Conservation (phyloP, 139 green algal genomes). For the Auxenochlorella pyrenoidosa region DNA sequence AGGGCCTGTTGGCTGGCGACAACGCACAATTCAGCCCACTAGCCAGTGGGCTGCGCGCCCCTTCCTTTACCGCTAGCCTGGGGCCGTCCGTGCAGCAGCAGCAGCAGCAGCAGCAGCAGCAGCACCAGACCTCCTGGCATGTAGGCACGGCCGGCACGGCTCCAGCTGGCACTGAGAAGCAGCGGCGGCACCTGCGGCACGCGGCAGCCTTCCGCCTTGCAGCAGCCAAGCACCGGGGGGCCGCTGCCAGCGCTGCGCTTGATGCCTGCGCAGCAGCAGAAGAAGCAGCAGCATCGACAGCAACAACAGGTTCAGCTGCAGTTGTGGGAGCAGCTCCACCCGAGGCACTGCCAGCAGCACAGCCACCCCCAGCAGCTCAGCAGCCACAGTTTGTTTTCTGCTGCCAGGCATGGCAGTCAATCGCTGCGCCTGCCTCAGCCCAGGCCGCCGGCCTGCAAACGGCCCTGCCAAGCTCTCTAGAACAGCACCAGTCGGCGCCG, state of each 20-base stretch:
- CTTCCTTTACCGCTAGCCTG: background rate
- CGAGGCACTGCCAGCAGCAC: background rate
- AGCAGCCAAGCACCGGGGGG: background rate
- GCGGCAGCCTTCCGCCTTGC: background rate
- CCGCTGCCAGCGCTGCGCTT: background rate
- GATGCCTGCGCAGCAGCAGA: background rate
- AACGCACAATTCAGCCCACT: conserved; percentile 15
- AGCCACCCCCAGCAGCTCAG: background rate
- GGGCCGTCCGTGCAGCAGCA: background rate
- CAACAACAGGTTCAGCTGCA: too few species aligned
- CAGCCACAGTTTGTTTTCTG: background rate
- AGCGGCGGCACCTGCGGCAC: conserved; percentile 23
- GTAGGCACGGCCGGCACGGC: background rate
- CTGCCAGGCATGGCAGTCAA: background rate
- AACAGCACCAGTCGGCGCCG: background rate
- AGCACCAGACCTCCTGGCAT: background rate
- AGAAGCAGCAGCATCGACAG: background rate
- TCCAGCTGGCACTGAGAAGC: background rate
- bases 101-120: too few species aligned
- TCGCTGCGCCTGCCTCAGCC: background rate
- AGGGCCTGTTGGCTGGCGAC: conserved; percentile 6
- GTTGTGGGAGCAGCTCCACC: too few species aligned
- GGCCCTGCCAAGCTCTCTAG: background rate
- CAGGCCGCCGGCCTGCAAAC: background rate
- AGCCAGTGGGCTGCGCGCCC: background rate